Base-by-base conservation (phyloP, 495 filamentous ascomycete genomes). In the Aspergillus funiculosus region DNA sequence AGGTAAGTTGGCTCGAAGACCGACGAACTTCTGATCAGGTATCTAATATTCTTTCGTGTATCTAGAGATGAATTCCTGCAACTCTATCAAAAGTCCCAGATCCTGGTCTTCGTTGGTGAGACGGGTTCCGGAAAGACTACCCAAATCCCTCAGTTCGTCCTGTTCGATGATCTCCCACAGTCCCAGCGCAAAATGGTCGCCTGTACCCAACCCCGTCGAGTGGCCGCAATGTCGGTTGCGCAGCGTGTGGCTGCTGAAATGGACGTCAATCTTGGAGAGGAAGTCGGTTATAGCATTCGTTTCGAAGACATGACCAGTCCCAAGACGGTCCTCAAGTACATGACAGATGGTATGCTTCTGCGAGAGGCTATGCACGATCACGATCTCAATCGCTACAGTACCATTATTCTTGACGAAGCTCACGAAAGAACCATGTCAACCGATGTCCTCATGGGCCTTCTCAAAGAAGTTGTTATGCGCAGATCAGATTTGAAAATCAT, bases 331-430 rank as follows among this genome's bases (percentile, higher is more conserved):
- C 71, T 99, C 37, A 99, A 97, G 72, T 99, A 99, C 72, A 97
- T 99, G 94, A 99, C 94, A 21, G 94, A 99, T 63, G 94, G 94
- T 81, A 97, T 97, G 92, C 79, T 99, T 53, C 72, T 97, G 60
- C 76, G 94, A 52, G 94, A 99, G 71, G 89, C 94, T 24, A 99
- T 99, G 94, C 82, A 94, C 68, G 94, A 99, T 64, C 83, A 89
- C 67, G 75, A 91, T 53, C 75, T 99, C 53, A 78, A 78, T 14
- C 83, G 90, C 8, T 99, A 99, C 70, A 91, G 89, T 73, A 92
- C 86, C 51, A 96, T 99, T 60, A 99, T 99, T 60, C 82, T 99
- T 47, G 94, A 99, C 64, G 91, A 97, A 67, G 91, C 91, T 37
- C 91, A 97, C 78, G 91, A 97, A 69, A 79, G 91, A 59, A 97